Conservation (phyloP, 306 rosid genomes). For the Sechiopsis laciniata region DNA sequence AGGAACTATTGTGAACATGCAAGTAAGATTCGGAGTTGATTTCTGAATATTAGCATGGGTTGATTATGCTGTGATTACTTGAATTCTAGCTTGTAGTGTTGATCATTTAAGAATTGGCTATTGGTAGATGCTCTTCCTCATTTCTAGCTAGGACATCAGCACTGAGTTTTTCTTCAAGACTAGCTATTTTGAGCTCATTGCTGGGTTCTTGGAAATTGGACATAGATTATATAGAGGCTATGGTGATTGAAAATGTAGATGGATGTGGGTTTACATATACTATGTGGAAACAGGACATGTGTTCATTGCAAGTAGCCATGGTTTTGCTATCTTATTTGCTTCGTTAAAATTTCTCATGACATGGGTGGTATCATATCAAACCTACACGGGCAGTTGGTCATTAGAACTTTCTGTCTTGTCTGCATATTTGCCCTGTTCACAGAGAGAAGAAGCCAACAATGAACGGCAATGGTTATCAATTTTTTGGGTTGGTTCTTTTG, state of each 20-base stretch:
- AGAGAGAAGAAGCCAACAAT: conserved; percentile 41
- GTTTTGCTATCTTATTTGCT: conserved; percentile 26
- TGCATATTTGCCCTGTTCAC: conserved; percentile 23
- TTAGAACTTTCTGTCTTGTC: conserved; percentile 31
- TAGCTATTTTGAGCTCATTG: conserved; percentile 20
- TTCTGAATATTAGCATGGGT: background rate
- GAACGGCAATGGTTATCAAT: conserved; percentile 44
- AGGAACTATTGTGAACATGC: background rate
- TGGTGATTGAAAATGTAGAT: conserved; percentile 22
- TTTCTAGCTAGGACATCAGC: conserved; percentile 2
- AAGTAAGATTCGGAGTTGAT: conserved; percentile 6
- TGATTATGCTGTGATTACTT: conserved; percentile 17
- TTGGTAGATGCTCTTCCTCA: conserved; percentile 27
- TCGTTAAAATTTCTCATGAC: conserved; percentile 22
- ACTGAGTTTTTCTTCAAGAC: conserved; percentile 26
- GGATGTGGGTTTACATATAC: conserved; percentile 21
- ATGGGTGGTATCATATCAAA: conserved; percentile 30
- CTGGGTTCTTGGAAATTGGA: conserved; percentile 14
- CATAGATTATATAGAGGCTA: conserved; percentile 14
- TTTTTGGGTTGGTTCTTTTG: conserved; percentile 40
- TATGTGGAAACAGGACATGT: conserved; percentile 18
- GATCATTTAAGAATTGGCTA: conserved; percentile 27
- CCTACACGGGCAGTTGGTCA: conserved; percentile 35
- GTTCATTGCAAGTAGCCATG: conserved; percentile 21
- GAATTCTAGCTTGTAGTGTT: conserved; percentile 15